These are phyloP conservation scores for Aspergillus cristatus DNA, from an alignment of 495 filamentous ascomycete genomes.

Conservation along the genomic window DNA sequence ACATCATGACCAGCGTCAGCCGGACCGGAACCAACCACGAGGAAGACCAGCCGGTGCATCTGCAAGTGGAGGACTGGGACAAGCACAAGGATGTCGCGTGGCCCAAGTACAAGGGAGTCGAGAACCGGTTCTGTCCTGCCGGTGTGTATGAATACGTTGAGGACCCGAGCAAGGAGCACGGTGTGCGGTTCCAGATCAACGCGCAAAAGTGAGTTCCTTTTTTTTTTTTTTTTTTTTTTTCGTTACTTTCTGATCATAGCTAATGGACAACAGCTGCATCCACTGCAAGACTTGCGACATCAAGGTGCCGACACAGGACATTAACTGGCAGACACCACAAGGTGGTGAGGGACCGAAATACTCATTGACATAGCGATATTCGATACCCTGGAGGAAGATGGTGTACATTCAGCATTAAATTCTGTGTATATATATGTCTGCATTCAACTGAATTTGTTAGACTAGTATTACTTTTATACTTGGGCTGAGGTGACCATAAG, in stretches of 20 bases:
- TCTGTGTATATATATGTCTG: not conserved
- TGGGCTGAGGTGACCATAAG: no score
- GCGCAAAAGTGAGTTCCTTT: constrained; percentile 74
- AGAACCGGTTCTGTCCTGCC: constrained; percentile 99
- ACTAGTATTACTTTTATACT: no score
- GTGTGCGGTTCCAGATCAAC: constrained; percentile 96
- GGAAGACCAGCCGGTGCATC: constrained; percentile 94
- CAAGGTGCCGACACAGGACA: constrained; percentile 92
- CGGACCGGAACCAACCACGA: constrained; percentile 97
- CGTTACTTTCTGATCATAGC: no score
- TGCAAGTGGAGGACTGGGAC: constrained; percentile 93
- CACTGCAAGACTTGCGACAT: constrained; percentile 99
- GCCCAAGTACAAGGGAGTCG: constrained; percentile 82
- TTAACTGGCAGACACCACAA: constrained; percentile 93
- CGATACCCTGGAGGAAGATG: not conserved
- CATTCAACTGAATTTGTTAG: no score
- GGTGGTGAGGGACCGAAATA: constrained; percentile 97
- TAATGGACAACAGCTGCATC: constrained; percentile 62
- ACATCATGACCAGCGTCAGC: constrained; percentile 88
- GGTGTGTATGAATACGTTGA: constrained; percentile 98
- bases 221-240: constrained; percentile 1
- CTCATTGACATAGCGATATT: constrained; percentile 60
- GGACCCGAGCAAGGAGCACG: constrained; percentile 69
- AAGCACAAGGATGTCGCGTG: constrained; percentile 73
- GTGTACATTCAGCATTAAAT: no score